Evolutionary conservation across 2,329 filamentous ascomycete genomes (phyloP), one percentile per base, ranked within the genome.

Genomic region (Didymella sp.): DNA sequence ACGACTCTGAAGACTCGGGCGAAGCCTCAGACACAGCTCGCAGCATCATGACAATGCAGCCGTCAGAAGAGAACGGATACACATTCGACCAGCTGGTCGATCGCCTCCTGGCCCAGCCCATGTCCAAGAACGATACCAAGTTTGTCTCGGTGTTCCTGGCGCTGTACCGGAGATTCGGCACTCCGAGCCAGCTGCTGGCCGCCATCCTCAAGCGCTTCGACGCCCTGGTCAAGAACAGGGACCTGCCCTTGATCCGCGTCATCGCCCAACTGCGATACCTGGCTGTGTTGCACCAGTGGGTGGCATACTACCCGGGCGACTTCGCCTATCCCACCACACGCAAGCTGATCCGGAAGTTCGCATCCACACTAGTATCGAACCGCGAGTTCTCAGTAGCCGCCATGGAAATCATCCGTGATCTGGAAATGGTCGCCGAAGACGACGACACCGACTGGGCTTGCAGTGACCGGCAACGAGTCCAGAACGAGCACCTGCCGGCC

Each of bases 371-470:
- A n/a, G 85, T 90, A 21, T 85, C 84, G 5, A 90, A 91, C 61
- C 88, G 91, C 9, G 89, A 96, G 47, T 96, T 96, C 75, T 87
- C 90, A 19, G 87, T 91, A 17, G 91, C 93, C 3, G 90, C 92
- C 3, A 89, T 91, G 65, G 92, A 97, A 71, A 95, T 99, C 78
- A 85, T 87, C 19, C 83, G 84, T n/a, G 88, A 90, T 66, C 80
- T 98, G 15, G 89, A 93, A 42, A 82, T 84, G 46, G 88, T 92
- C 1, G 81, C 86, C 6, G 90, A 96, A 68, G 93, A 98, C 71
- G 95, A 98, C 69, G 94, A 99, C 72, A 90, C 90, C 0, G 88
- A 90, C 12, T 99, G 95, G 95, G 92, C 90, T n/a, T 90, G 88
- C 69, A 86, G 87, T 43, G 94, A 98, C 70, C 85, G 87, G 21